Evolutionary conservation across 1,139 yeast species (phyloP).

Genomic region (Lodderomyces jiufengensis): DNA sequence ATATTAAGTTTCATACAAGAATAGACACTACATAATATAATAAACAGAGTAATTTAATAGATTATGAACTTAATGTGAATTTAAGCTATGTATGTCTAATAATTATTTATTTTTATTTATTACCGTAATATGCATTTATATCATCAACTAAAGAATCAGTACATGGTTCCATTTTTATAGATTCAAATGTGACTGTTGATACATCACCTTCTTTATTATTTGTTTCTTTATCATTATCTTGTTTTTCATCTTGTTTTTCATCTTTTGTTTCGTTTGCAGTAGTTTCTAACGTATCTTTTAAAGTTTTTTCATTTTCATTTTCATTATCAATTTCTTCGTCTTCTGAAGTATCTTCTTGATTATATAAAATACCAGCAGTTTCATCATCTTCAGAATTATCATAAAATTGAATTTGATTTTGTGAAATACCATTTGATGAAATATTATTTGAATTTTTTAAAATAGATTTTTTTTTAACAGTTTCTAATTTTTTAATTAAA

Average conservation of each 20-base stretch:
- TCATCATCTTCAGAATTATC: slow-evolving; percentile 6
- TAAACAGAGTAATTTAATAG: too few species aligned
- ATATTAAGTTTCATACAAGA: slow-evolving; percentile 15
- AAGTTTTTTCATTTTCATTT: slow-evolving; percentile 5
- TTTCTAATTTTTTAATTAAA: slow-evolving; percentile 8
- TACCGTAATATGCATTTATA: slow-evolving; percentile 9
- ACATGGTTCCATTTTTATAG: slow-evolving; percentile 5
- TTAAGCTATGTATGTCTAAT: not conserved
- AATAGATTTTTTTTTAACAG: slow-evolving; percentile 5
- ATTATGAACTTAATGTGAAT: not conserved
- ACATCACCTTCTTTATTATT: slow-evolving; percentile 3
- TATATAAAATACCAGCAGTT: slow-evolving; percentile 5
- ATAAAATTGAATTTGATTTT: slow-evolving; percentile 8
- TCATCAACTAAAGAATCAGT: slow-evolving; percentile 10
- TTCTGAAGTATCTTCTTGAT: slow-evolving; percentile 4
- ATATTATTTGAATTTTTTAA: slow-evolving; percentile 1
- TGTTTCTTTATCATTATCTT: not conserved
- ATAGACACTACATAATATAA: too few species aligned
- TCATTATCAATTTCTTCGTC: slow-evolving; percentile 4
- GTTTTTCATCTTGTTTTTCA: slow-evolving; percentile 3
- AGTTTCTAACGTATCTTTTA: slow-evolving; percentile 4
- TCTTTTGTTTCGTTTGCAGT: slow-evolving; percentile 2
- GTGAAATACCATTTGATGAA: slow-evolving; percentile 5
- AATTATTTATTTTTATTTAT: not conserved
- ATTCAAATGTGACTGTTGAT: slow-evolving; percentile 1